A percentile compares a stretch with the other conserved stretches of the same genome.
Evolutionary conservation across 768 basidiomycete genomes (phyloP).

Genomic region (Mycena sanguinolenta): DNA sequence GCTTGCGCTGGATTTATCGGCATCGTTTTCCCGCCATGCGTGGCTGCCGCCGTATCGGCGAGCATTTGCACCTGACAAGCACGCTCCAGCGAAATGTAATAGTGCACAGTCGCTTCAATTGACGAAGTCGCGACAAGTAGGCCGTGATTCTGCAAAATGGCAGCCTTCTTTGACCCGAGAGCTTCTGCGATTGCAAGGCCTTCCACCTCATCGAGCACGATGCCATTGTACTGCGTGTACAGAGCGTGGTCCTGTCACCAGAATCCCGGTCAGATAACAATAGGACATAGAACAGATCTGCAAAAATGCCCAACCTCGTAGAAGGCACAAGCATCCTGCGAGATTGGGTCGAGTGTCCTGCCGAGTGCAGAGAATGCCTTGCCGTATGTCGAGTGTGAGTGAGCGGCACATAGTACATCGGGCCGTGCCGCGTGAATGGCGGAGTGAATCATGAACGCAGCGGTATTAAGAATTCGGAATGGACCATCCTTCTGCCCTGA

Average conservation of each 20-base stretch:
- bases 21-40: constrained; percentile 40
- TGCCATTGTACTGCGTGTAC: constrained; percentile 61
- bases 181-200: constrained; percentile 58
- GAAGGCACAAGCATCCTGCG: constrained; percentile 61
- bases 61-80: constrained; percentile 62
- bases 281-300: neutral
- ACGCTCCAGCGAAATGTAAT: constrained; percentile 58
- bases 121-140: constrained; percentile 55
- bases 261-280: neutral
- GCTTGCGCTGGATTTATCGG: constrained; percentile 47
- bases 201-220: constrained; percentile 61
- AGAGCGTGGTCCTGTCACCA: constrained; percentile 50
- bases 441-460: constrained; percentile 55
- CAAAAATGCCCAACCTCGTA: constrained; percentile 41
- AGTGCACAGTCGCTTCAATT: constrained; percentile 58
- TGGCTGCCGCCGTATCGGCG: constrained; percentile 52
- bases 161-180: constrained; percentile 56
- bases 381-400: constrained; percentile 63
- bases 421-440: constrained; percentile 62
- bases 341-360: constrained; percentile 55
- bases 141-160: constrained; percentile 60
- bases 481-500: constrained; percentile 39
- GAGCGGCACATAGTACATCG: constrained; percentile 61
- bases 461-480: constrained; percentile 46
- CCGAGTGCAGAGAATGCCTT: constrained; percentile 65